Conservation (phyloP, 352 stramenopile genomes). For the Aphanomyces astaci region DNA sequence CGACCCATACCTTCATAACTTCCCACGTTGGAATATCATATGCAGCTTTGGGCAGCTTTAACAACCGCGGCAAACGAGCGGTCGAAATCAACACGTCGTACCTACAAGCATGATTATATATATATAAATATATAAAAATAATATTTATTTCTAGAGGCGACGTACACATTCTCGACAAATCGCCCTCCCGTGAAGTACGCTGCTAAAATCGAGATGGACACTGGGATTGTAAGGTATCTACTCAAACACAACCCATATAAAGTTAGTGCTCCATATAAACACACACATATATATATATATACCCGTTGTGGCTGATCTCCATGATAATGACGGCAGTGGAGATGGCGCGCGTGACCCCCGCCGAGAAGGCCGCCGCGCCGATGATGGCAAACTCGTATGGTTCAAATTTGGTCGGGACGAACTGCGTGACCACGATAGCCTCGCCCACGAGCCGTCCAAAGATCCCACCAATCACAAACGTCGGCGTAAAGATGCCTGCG, state of each 20-base stretch:
- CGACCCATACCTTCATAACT: slow-evolving; percentile 48
- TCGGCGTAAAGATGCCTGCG: slow-evolving; percentile 72
- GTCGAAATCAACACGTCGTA: slow-evolving; percentile 84
- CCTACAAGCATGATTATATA: neutral
- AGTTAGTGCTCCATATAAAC: neutral
- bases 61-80: slow-evolving; percentile 62
- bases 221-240: slow-evolving; percentile 59
- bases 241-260: neutral
- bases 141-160: too few species aligned
- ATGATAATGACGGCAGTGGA: slow-evolving; percentile 92
- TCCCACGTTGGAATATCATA: slow-evolving; percentile 81
- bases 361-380: slow-evolving; percentile 85
- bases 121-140: too few species aligned
- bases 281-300: neutral
- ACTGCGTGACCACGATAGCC: slow-evolving; percentile 51
- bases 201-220: slow-evolving; percentile 82
- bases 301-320: slow-evolving; percentile 81
- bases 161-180: slow-evolving; percentile 84
- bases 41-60: slow-evolving; percentile 73
- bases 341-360: slow-evolving; percentile 87
- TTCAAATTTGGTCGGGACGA: slow-evolving; percentile 61
- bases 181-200: slow-evolving; percentile 86
- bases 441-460: slow-evolving; percentile 75
- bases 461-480: slow-evolving; percentile 78
- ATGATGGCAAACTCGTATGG: slow-evolving; percentile 91